Percentiles rank a stretch among this genome's conserved stretches.
Evolutionary conservation across 352 stramenopile species (phyloP).

Genomic region (Plasmopara muralis): DNA sequence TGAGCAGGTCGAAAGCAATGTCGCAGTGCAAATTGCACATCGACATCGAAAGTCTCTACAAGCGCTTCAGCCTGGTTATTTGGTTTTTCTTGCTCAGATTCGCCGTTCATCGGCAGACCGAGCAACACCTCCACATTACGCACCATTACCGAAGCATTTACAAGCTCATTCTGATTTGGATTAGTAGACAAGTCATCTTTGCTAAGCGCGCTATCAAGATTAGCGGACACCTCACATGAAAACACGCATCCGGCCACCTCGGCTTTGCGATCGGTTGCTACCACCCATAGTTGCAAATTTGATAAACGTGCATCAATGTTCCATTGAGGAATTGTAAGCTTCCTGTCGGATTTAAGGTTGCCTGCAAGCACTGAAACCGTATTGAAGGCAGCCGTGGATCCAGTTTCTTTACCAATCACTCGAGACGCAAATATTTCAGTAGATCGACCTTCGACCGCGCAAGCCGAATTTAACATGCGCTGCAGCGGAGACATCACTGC

Average conservation of each 20-base stretch:
- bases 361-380: background rate
- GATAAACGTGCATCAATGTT: slow-evolving; percentile 38
- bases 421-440: slow-evolving; percentile 24
- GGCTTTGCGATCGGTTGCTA: slow-evolving; percentile 53
- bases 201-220: slow-evolving; percentile 21
- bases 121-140: slow-evolving; percentile 36
- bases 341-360: slow-evolving; percentile 8
- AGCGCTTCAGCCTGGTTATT: slow-evolving; percentile 33
- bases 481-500: slow-evolving; percentile 41
- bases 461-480: slow-evolving; percentile 32
- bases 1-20: slow-evolving; percentile 25
- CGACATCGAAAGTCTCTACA: slow-evolving; percentile 44
- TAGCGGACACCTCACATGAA: slow-evolving; percentile 26
- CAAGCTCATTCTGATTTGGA: slow-evolving; percentile 14
- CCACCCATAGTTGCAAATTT: slow-evolving; percentile 57
- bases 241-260: slow-evolving; percentile 53
- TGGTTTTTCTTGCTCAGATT: slow-evolving; percentile 13
- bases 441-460: slow-evolving; percentile 20
- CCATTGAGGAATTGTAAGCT: slow-evolving; percentile 22
- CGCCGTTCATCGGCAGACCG: slow-evolving; percentile 13
- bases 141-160: slow-evolving; percentile 25
- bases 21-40: slow-evolving; percentile 17
- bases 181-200: slow-evolving; percentile 4
- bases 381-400: slow-evolving; percentile 10
- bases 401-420: slow-evolving; percentile 24